These are phyloP conservation scores for Vigna radiata DNA, from an alignment of 306 rosid genomes.

Conservation along the genomic window DNA sequence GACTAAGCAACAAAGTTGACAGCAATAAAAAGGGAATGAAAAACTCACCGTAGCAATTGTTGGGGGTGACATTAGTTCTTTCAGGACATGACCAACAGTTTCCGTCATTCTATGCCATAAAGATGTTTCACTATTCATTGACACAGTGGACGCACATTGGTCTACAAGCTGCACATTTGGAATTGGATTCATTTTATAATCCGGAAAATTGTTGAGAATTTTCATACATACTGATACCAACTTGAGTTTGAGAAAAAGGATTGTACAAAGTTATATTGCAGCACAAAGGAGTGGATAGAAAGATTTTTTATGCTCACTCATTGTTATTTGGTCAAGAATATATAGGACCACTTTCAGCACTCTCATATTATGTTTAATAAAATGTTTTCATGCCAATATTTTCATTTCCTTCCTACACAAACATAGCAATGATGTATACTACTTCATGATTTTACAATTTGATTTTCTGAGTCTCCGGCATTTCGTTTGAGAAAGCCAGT, in stretches of 20 bases:
- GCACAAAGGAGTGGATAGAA: not conserved
- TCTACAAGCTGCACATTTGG: constrained; percentile 49
- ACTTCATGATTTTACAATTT: constrained; percentile 52
- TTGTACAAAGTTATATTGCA: not conserved
- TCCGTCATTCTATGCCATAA: constrained; percentile 44
- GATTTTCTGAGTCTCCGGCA: constrained; percentile 49
- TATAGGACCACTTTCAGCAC: not conserved
- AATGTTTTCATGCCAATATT: not conserved
- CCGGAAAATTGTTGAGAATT: constrained; percentile 1
- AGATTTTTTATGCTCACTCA: not conserved
- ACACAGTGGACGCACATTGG: constrained; percentile 31
- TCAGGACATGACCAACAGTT: constrained; percentile 42
- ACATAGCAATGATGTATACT: constrained; percentile 1
- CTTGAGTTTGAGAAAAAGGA: not conserved
- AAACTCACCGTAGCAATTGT: constrained; percentile 74
- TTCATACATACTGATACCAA: not conserved
- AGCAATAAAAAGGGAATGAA: not conserved
- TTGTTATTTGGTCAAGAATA: constrained; percentile 6
- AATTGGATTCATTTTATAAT: constrained; percentile 4
- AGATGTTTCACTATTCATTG: constrained; percentile 39
- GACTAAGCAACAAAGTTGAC: not conserved
- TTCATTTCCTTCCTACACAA: constrained; percentile 2
- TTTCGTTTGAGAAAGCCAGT: constrained; percentile 61
- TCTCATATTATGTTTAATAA: not conserved
- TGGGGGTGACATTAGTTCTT: constrained; percentile 86